Base-by-base conservation (phyloP, 495 filamentous ascomycete species). In the Staphylotrichum tortipilum region DNA sequence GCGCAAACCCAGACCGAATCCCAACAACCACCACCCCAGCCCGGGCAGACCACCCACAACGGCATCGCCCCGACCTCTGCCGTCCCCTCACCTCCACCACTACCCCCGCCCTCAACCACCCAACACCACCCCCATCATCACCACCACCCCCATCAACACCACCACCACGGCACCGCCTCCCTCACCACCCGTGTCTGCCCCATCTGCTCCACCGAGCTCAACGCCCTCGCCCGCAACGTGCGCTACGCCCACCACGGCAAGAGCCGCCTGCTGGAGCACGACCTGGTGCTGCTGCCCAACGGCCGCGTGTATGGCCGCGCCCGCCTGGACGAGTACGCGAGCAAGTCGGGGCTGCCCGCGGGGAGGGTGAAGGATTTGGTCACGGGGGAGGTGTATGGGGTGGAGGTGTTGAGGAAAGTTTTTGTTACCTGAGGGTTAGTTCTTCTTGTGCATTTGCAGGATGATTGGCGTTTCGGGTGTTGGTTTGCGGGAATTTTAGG, bases 181-280 rank as follows among this genome's bases (percentile, higher is more conserved):
- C 56, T 73, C 23, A 67, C 66, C 3, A 59, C 67, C 1, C 67
- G 58, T 50, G 80, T 95, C 38, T 98, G 92, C 58, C 94, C 92
- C 4, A 97, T 97, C 61, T 98, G 92, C 70, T 88, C 83, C 33
- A 92, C 84, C 3, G 92, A 98, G 64, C 75, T 98, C 47, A 96
- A 98, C 64, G 86, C 86, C 52, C 76, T 98, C 28, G 92, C 92
- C 14, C 75, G 82, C 34, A 82, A 82, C 59, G 83, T 97, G 49
- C 92, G 92, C 12, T 95, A 96, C 59, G 92, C 92, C 19, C 85
- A 94, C 55, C 92, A 98, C 62, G 85, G 82, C 38, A 92, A 94
- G 72, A 95, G 89, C 62, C 83, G 86, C 52, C 84, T 59, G 34
- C 48, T 96, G 19, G 89, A 95, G 63, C 81, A 74, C 30, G 91